Base-by-base conservation (phyloP, 2,329 filamentous ascomycete species). In the Colletotrichum aenigma region DNA sequence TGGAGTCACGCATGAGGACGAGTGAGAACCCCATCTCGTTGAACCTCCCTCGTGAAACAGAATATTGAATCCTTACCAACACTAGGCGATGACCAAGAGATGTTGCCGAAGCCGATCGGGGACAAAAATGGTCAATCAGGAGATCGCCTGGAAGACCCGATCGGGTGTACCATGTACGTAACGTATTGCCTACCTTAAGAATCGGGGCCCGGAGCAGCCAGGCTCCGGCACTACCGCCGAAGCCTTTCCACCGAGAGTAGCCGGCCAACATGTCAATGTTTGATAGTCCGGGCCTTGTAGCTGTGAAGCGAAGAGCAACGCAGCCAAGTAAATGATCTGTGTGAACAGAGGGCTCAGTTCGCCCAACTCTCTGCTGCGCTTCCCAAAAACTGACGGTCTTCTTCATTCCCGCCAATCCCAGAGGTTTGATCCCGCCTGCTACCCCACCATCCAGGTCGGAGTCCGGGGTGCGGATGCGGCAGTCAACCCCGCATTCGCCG, bases 401-500 rank as follows among this genome's bases (percentile, higher is more conserved):
- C 12, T 13, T 34, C 34, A 62, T 38, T 70, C 36, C 67, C 67
- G 56, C 67, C 67, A 70, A 70, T 70, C 24, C 26, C 26, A 10
- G 34, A 18, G 13, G 21, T 4, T 62, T 62, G 66, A 70, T 70
- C 67, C 67, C 66, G 66, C 66, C 55, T 56, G 52, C 24, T 24
- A 48, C 55, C 34, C 21, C 55, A 69, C 13, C 66, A 10, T 12
- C 21, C 28, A 24, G 16, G 28, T 70, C 67, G 67, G 67, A n/a
- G 28, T 43, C 34, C 66, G 24, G 52, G 34, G 66, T 34, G 52
- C 66, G 66, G 66, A 69, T 32, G 18, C 66, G 56, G 67, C 56
- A 70, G 67, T 70, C 34, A 32, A 70, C 56, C 67, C 67, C 67
- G 67, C 67, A 70, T 70, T 52, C 32, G 18, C 67, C 67, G 56